Percentiles rank a stretch among this genome's conserved stretches.
Conservation (phyloP, 2,329 filamentous ascomycete genomes). For the Aureobasidium sp. region DNA sequence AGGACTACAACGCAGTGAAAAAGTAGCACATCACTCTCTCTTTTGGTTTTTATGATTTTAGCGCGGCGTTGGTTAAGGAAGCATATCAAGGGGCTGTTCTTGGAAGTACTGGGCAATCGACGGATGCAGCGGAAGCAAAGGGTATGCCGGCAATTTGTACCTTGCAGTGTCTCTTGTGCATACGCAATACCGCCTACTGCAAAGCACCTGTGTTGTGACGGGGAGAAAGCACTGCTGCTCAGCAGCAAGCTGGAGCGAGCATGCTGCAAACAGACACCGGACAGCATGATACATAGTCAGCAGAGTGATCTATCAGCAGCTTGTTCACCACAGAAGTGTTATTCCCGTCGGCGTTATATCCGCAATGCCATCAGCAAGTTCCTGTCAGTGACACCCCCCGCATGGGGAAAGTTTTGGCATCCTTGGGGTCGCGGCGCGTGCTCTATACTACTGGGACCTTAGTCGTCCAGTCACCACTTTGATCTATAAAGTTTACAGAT, state of each 20-base stretch:
- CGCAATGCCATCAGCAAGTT: not conserved
- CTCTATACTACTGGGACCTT: not conserved
- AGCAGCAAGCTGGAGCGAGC: not conserved
- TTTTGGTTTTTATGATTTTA: not conserved
- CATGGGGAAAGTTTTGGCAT: not conserved
- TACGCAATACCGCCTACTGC: not conserved
- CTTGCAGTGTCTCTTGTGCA: not conserved
- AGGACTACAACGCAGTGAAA: constrained; percentile 51
- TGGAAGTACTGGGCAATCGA: not conserved
- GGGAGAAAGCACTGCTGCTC: not conserved
- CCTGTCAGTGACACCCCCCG: not conserved
- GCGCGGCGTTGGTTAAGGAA: constrained; percentile 11
- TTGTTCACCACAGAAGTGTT: not conserved
- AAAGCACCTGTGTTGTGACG: not conserved
- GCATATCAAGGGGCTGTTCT: not conserved
- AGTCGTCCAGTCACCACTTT: not conserved
- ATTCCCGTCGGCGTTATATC: not conserved
- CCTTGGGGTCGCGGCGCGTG: not conserved
- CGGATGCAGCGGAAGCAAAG: not conserved
- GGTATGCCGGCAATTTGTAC: not conserved
- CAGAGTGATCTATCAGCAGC: not conserved
- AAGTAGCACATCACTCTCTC: constrained; percentile 6
- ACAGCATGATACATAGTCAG: not conserved
- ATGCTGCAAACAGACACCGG: not conserved
- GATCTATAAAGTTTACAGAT: constrained; percentile 1